phyloP scores from a whole-genome alignment of 345 rosid genomes.

The Odontarrhena argentea region DNA sequence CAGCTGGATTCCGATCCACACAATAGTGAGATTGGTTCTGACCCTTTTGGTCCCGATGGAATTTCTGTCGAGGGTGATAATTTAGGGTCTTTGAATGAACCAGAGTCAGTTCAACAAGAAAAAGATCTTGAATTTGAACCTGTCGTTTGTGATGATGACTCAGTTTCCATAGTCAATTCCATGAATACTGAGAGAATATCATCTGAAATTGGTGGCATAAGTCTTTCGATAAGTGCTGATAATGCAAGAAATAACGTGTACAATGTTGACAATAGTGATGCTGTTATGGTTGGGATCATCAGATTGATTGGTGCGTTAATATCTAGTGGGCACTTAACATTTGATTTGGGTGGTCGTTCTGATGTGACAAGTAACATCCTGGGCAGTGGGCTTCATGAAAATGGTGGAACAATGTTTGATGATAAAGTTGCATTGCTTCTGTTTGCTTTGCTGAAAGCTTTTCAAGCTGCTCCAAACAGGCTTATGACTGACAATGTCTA shows the following conservation, averaged over 20 bases:
- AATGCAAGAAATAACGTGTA: conserved; percentile 94
- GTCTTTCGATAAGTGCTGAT: conserved; percentile 89
- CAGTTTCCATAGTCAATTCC: conserved; percentile 47
- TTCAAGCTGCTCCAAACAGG: conserved; percentile 92
- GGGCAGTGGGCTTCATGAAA: conserved; percentile 67
- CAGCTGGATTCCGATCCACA: conserved; percentile 40
- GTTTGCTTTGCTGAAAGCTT: conserved; percentile 88
- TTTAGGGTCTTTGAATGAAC: conserved; percentile 43
- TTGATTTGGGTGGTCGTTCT: conserved; percentile 55
- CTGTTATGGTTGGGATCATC: conserved; percentile 87
- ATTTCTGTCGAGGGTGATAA: conserved; percentile 47
- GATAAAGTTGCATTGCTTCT: conserved; percentile 92
- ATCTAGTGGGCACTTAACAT: conserved; percentile 71
- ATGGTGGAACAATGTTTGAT: conserved; percentile 86
- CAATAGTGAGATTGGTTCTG: conserved; percentile 47
- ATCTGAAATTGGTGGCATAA: conserved; percentile 95
- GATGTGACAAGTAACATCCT: conserved; percentile 65
- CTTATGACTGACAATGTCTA: conserved; percentile 85
- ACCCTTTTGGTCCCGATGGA: conserved; percentile 41
- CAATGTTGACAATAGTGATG: conserved; percentile 86
- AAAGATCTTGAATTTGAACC: conserved; percentile 45
- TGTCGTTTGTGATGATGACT: conserved; percentile 39
- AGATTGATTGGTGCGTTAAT: conserved; percentile 87
- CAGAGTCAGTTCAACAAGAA: conserved; percentile 45
- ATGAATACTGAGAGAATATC: conserved; percentile 55